phyloP scores from a whole-genome alignment of 768 basidiomycete species.

The Tulasnella sp. region DNA sequence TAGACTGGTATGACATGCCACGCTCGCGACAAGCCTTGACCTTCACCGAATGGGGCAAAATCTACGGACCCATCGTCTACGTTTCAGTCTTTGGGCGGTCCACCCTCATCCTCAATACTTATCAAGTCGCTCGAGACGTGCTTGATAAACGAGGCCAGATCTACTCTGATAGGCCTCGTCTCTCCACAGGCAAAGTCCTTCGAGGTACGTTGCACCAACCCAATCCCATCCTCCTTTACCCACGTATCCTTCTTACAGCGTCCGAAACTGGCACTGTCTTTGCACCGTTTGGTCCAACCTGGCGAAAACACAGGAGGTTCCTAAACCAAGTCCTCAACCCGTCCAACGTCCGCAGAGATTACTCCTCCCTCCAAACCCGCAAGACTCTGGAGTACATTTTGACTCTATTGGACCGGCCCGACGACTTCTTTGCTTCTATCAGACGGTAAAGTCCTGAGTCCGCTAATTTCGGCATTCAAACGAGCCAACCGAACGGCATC shows the following conservation, averaged over 20 bases:
- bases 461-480: not conserved
- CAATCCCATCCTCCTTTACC: not conserved
- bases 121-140: conserved; percentile 28
- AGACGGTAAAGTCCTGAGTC: no score
- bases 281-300: not conserved
- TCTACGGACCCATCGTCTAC: conserved; percentile 15
- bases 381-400: not conserved
- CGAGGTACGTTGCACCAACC: not conserved
- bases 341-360: not conserved
- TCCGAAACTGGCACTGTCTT: not conserved
- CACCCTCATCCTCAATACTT: conserved; percentile 25
- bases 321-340: conserved; percentile 4
- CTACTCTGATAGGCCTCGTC: conserved; percentile 24
- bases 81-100: conserved; percentile 13
- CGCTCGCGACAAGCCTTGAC: not conserved
- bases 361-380: not conserved
- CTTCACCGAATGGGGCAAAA: conserved; percentile 11
- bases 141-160: conserved; percentile 27
- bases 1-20: conserved; percentile 2
- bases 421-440: not conserved
- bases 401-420: not conserved
- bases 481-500: not conserved
- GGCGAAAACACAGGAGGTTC: not conserved
- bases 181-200: not conserved
- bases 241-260: not conserved